A percentile compares a stretch with the other conserved stretches of the same genome.
phyloP scores from a whole-genome alignment of 495 filamentous ascomycete genomes.

The Venustampulla echinocandica region DNA sequence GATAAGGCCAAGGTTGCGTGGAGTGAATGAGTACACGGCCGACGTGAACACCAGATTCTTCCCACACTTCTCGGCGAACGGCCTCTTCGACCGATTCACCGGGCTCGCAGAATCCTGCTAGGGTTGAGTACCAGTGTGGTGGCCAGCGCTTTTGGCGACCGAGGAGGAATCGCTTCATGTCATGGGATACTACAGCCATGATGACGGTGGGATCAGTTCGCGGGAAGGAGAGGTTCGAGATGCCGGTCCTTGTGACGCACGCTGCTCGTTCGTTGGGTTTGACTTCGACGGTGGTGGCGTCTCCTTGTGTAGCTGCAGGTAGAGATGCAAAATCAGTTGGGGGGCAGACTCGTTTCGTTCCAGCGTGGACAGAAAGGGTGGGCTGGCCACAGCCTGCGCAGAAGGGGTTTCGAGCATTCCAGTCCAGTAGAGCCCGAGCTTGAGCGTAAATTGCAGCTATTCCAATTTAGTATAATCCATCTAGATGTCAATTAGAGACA shows the following conservation, averaged over 20 bases:
- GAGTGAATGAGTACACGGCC: constrained; percentile 86
- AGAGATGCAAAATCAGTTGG: constrained; percentile 73
- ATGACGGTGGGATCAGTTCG: constrained; percentile 95
- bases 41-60: constrained; percentile 78
- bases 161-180: constrained; percentile 68
- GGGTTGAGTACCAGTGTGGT: constrained; percentile 73
- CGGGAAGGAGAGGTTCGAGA: constrained; percentile 83
- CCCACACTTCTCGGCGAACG: constrained; percentile 91
- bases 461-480: constrained; percentile 11
- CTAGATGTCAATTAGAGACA: neutral
- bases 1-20: constrained; percentile 87
- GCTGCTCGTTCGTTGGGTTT: constrained; percentile 42
- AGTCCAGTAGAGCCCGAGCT: constrained; percentile 81
- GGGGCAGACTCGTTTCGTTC: constrained; percentile 85
- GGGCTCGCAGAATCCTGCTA: constrained; percentile 93
- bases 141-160: constrained; percentile 82
- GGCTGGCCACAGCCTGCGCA: constrained; percentile 80
- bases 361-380: constrained; percentile 79
- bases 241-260: constrained; percentile 66
- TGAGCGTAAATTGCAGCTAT: constrained; percentile 86
- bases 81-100: constrained; percentile 93
- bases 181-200: constrained; percentile 74
- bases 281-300: constrained; percentile 27
- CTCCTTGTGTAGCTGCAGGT: constrained; percentile 56
- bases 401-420: constrained; percentile 89